Percentiles rank a stretch among this genome's conserved stretches.
Evolutionary conservation across 768 basidiomycete species (phyloP).

Genomic region (Cystofilobasidium macerans): DNA sequence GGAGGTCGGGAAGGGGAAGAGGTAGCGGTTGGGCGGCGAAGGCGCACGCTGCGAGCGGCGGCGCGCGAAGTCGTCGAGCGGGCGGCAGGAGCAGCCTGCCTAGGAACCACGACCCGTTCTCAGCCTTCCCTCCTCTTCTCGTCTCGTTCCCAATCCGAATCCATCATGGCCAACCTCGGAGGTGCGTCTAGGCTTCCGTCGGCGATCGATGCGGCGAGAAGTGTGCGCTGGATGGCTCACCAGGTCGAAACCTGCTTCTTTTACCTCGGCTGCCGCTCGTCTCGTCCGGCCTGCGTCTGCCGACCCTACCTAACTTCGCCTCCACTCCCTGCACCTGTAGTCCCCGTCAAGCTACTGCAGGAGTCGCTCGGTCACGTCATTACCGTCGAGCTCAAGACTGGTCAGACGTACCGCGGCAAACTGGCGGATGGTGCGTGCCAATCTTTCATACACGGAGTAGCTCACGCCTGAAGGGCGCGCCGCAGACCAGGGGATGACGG

Average conservation of each 20-base stretch:
- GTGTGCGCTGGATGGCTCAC: no score
- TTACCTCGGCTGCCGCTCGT: not conserved
- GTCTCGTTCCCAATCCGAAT: not conserved
- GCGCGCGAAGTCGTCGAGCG: not conserved
- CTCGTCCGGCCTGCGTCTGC: not conserved
- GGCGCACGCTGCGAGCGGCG: not conserved
- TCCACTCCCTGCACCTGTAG: conserved; percentile 32
- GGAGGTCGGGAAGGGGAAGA: not conserved
- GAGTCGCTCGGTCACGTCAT: conserved; percentile 93
- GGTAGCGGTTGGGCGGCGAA: not conserved
- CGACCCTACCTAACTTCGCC: no score
- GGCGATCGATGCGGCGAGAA: no score
- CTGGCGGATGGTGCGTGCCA: conserved; percentile 72
- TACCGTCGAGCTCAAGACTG: conserved; percentile 92
- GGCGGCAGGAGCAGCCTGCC: not conserved
- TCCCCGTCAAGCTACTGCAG: conserved; percentile 91
- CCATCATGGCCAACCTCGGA: conserved; percentile 25
- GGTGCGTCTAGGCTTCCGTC: not conserved
- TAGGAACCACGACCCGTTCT: not conserved
- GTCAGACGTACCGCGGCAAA: conserved; percentile 75
- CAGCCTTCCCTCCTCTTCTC: not conserved
- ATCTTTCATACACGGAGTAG: not conserved
- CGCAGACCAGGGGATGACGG: not conserved
- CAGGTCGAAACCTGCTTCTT: not conserved
- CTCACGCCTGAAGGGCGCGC: no score